Evolutionary conservation across 2,329 filamentous ascomycete species (phyloP).

Genomic region (Aspergillus pseudoviridinutans): DNA sequence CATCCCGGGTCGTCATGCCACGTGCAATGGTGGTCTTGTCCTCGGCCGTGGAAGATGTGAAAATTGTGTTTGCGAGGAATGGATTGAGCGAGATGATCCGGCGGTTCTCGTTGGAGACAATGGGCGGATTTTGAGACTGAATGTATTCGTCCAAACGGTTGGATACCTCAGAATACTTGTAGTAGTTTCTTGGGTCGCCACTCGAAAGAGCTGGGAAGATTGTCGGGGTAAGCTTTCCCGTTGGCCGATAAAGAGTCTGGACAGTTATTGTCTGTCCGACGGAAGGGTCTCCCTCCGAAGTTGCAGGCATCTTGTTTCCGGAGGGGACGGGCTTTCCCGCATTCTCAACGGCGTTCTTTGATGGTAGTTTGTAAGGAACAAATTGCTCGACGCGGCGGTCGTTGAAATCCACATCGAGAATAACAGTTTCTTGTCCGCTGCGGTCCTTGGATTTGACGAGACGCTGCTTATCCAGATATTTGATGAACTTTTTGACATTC

Average conservation of each 20-base stretch:
- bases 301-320: constrained; percentile 24
- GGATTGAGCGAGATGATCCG: constrained; percentile 60
- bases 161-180: constrained; percentile 58
- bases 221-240: constrained; percentile 54
- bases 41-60: constrained; percentile 49
- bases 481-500: constrained; percentile 66
- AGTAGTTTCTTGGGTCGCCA: constrained; percentile 51
- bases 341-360: constrained; percentile 49
- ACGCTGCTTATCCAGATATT: constrained; percentile 60
- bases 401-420: constrained; percentile 62
- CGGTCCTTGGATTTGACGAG: constrained; percentile 64
- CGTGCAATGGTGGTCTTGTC: constrained; percentile 56
- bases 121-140: constrained; percentile 49
- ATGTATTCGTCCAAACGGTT: constrained; percentile 56
- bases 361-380: constrained; percentile 59
- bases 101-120: constrained; percentile 56
- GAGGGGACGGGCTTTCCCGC: constrained; percentile 31
- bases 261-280: constrained; percentile 44
- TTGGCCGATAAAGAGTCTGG: constrained; percentile 54
- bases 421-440: constrained; percentile 60
- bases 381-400: constrained; percentile 53
- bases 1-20: constrained; percentile 57
- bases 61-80: constrained; percentile 59
- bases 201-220: constrained; percentile 47
- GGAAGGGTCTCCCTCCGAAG: constrained; percentile 36